These are phyloP conservation scores for Nitzschia inconspicua DNA, from an alignment of 108 stramenopile species.

Conservation along the genomic window DNA sequence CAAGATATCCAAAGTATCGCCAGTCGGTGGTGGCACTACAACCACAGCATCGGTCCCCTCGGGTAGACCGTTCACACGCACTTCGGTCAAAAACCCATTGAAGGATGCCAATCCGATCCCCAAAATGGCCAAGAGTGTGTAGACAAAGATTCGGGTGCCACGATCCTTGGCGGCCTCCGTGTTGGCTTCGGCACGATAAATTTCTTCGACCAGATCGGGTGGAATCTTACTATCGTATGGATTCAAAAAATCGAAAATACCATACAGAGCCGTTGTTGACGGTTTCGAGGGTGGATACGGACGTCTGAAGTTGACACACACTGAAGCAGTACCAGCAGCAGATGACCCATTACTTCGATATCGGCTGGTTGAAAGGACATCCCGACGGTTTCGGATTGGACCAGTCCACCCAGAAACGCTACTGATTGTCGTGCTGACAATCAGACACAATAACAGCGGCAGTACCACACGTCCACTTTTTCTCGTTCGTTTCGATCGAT, in stretches of 20 bases:
- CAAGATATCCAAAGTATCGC: conserved; percentile 14
- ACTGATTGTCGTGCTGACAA: too few species aligned
- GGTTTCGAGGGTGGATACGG: too few species aligned
- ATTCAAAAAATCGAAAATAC: conserved; percentile 24
- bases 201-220: conserved; percentile 55
- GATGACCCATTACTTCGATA: too few species aligned
- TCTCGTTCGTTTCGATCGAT: too few species aligned
- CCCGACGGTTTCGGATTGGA: too few species aligned
- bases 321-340: too few species aligned
- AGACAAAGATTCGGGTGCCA: conserved; percentile 50
- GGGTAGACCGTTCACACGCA: conserved; percentile 48
- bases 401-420: too few species aligned
- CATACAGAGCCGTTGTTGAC: too few species aligned
- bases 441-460: too few species aligned
- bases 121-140: conserved; percentile 36
- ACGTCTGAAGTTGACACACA: too few species aligned
- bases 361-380: too few species aligned
- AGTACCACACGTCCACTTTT: too few species aligned
- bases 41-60: conserved; percentile 14
- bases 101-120: conserved; percentile 48
- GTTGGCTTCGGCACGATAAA: conserved; percentile 75
- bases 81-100: conserved; percentile 70
- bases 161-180: conserved; percentile 73
- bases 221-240: conserved; percentile 59
- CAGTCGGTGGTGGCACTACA: not conserved